Evolutionary conservation across 805 yeast species (phyloP).

Genomic region (Candida montana): DNA sequence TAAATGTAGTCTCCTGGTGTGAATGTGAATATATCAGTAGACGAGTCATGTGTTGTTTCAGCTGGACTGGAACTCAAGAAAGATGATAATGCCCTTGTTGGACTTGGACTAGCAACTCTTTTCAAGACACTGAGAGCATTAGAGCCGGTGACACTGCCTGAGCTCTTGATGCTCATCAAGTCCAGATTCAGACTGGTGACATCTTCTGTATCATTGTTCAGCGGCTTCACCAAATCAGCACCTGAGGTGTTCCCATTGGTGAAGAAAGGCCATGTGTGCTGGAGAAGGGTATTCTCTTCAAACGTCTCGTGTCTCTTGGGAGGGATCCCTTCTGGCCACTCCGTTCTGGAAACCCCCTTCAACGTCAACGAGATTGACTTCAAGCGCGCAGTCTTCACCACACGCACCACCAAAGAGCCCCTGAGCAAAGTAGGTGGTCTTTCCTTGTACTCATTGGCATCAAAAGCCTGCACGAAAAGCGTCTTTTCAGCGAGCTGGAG

Average conservation of each 20-base stretch:
- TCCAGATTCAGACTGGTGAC: conserved; percentile 21
- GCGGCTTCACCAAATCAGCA: conserved; percentile 31
- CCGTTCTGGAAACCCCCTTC: conserved; percentile 70
- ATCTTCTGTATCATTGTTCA: conserved; percentile 2
- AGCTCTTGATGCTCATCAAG: conserved; percentile 8
- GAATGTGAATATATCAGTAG: conserved; percentile 38
- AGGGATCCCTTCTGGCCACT: conserved; percentile 98
- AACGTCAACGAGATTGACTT: conserved; percentile 58
- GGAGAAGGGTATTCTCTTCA: conserved; percentile 62
- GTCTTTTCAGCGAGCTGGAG: conserved; percentile 75
- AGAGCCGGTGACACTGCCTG: not conserved
- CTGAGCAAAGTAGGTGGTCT: conserved; percentile 76
- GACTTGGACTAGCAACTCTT: conserved; percentile 25
- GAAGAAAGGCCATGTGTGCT: conserved; percentile 92
- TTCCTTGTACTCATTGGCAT: conserved; percentile 52
- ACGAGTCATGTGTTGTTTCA: conserved; percentile 2
- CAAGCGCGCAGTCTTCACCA: conserved; percentile 66
- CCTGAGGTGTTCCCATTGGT: conserved; percentile 31
- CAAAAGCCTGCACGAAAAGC: conserved; percentile 79
- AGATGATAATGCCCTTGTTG: conserved; percentile 15
- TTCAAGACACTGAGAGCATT: conserved; percentile 21
- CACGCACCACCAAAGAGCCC: conserved; percentile 68
- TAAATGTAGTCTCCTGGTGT: conserved; percentile 89
- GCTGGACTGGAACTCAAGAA: conserved; percentile 5
- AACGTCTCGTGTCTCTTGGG: conserved; percentile 66